Percentiles rank a stretch among this genome's conserved stretches.
These are phyloP conservation scores for Puccinia sorghi DNA, from an alignment of 1,284 basidiomycete species.

Conservation along the genomic window DNA sequence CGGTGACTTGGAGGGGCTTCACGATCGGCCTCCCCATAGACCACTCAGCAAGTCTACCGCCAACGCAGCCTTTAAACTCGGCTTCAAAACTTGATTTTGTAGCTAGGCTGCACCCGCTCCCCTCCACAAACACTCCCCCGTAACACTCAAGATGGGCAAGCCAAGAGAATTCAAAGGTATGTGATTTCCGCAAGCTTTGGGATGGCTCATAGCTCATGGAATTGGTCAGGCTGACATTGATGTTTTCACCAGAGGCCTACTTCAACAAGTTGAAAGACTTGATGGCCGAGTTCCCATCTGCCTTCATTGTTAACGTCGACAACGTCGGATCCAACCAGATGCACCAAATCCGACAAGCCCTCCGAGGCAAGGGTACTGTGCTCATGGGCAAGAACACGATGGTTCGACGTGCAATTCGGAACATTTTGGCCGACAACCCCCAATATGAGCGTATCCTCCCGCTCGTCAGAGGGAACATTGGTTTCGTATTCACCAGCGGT, in stretches of 20 bases:
- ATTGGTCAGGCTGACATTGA: constrained; percentile 59
- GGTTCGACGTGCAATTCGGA: constrained; percentile 95
- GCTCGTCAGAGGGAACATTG: constrained; percentile 94
- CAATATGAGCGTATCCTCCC: constrained; percentile 95
- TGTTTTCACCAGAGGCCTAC: constrained; percentile 87
- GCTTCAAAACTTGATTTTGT: constrained; percentile 51
- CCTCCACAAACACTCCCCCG: not conserved
- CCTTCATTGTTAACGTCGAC: constrained; percentile 99
- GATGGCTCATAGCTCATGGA: no score
- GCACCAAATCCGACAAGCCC: constrained; percentile 95
- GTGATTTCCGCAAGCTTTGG: not conserved
- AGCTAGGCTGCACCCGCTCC: constrained; percentile 47
- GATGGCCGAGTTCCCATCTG: constrained; percentile 85
- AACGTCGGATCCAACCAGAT: constrained; percentile 99
- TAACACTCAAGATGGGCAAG: constrained; percentile 46
- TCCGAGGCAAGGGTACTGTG: constrained; percentile 94
- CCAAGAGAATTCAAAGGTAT: constrained; percentile 50
- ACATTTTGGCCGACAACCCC: constrained; percentile 83
- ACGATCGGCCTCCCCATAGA: not conserved
- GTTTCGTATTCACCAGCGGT: constrained; percentile 92
- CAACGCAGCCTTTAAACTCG: constrained; percentile 50
- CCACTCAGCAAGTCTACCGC: not conserved
- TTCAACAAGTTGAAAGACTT: constrained; percentile 93
- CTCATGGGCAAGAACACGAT: constrained; percentile 99
- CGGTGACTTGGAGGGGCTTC: not conserved